phyloP scores from a whole-genome alignment of 306 rosid genomes.

The Ormosia emarginata region DNA sequence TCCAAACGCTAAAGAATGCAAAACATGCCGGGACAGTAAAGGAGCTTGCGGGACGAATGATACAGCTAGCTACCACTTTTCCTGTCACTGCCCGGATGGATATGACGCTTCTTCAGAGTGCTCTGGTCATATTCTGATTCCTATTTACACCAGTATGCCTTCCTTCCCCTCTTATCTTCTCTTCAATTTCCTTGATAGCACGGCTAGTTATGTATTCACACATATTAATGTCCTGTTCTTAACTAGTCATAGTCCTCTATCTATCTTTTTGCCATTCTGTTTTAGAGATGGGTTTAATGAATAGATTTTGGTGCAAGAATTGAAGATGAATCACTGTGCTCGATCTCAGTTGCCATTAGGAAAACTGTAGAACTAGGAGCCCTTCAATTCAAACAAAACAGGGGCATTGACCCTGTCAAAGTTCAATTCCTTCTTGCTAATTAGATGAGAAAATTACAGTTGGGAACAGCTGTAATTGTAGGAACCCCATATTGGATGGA shows the following conservation, averaged over 20 bases:
- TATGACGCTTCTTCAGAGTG: not conserved
- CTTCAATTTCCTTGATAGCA: not conserved
- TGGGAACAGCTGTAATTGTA: too few species aligned
- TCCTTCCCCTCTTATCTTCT: too few species aligned
- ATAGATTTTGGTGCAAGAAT: not conserved
- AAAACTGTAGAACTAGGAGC: not conserved
- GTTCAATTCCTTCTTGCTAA: too few species aligned
- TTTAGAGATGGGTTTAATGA: not conserved
- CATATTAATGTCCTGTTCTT: not conserved
- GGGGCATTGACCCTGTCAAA: not conserved
- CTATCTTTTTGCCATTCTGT: not conserved
- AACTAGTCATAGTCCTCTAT: not conserved
- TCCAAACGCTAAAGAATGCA: not conserved
- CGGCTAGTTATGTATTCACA: too few species aligned
- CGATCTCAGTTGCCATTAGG: not conserved
- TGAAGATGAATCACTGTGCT: not conserved
- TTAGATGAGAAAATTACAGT: too few species aligned
- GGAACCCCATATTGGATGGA: too few species aligned
- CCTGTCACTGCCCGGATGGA: not conserved
- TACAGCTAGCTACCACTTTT: not conserved
- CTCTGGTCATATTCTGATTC: not conserved
- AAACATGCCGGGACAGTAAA: rapidly evolving
- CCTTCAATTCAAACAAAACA: not conserved
- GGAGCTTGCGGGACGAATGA: not conserved
- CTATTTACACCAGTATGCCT: not conserved